Base-by-base conservation (phyloP, 2,329 filamentous ascomycete genomes). In the Pseudocercospora eumusae region DNA sequence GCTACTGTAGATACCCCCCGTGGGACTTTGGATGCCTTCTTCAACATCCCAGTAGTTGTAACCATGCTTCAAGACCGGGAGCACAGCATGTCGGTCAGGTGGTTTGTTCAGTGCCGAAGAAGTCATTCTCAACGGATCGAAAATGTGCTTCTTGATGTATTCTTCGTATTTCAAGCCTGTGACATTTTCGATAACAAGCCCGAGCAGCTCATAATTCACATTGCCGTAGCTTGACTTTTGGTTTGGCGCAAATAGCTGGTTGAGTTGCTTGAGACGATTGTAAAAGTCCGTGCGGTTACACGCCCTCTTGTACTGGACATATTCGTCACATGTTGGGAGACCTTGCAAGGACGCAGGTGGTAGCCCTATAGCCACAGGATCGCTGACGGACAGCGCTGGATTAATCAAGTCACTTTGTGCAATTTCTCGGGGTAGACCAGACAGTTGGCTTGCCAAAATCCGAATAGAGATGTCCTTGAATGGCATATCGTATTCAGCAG, bases 381-480 rank as follows among this genome's bases (percentile, higher is more conserved):
- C 68, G 15, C 15, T 8, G 2, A 50, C 13, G 21, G 13, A 25
- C 20, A 50, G 45, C 18, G 31, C 27, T 2, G 49, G 31, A 27
- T 65, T 64, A 8, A 63, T 13, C 9, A 71, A 15, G 47, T 70
- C 60, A 20, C 52, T 52, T 50, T 62, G 66, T 4, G 54, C 71
- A 71, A 75, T 76, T 47, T 80, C 77, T 36, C 77, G 70, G 11
- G 77, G 77, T 31, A 80, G 73, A 27, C 78, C 78, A 2, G 70
- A 71, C 23, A 80, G 65, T 56, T 80, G 78, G 64, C 76, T 77
- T 1, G 78, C 76, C n/a, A 80, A 66, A 49, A 68, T 74, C 8
- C 78, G 72, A 57, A 80, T 65, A 1, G 78, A 79, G 56, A 79
- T 78, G 55, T 78, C 75, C 27, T 77, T 75, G 76, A 76, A 80